Evolutionary conservation across 495 filamentous ascomycete genomes (phyloP).

Genomic region (Haplographium delicatum): DNA sequence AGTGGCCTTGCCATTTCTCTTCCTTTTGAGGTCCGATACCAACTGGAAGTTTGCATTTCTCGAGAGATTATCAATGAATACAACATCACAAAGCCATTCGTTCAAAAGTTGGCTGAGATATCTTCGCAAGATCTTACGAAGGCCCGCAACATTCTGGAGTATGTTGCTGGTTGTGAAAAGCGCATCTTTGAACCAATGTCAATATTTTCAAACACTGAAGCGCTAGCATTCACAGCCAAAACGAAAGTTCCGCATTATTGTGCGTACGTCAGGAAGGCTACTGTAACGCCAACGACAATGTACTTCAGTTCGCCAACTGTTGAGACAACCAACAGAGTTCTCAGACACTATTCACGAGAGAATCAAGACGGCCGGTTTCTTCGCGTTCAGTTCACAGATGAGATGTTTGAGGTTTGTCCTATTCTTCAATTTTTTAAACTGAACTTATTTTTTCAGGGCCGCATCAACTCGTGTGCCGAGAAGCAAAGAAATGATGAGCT

Average conservation of each 20-base stretch:
- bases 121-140: slow-evolving; percentile 24
- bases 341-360: slow-evolving; percentile 59
- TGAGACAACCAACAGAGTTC: slow-evolving; percentile 83
- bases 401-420: slow-evolving; percentile 49
- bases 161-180: slow-evolving; percentile 52
- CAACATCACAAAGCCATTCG: slow-evolving; percentile 61
- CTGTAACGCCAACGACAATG: slow-evolving; percentile 77
- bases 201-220: slow-evolving; percentile 53
- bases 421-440: background rate
- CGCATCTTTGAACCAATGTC: slow-evolving; percentile 66
- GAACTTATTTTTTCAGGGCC: slow-evolving; percentile 36
- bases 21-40: slow-evolving; percentile 73
- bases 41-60: slow-evolving; percentile 88
- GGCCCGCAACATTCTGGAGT: slow-evolving; percentile 56
- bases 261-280: slow-evolving; percentile 66
- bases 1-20: slow-evolving; percentile 32
- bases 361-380: slow-evolving; percentile 72
- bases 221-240: slow-evolving; percentile 39
- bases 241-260: slow-evolving; percentile 65
- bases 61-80: slow-evolving; percentile 73
- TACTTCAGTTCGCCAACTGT: slow-evolving; percentile 70
- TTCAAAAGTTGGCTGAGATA: slow-evolving; percentile 52
- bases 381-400: slow-evolving; percentile 88
- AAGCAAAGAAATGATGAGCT: slow-evolving; percentile 60
- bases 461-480: slow-evolving; percentile 48